These are phyloP conservation scores for Amaranthus palmeri DNA, from an alignment of 148 eudicot genomes.

Conservation along the genomic window DNA sequence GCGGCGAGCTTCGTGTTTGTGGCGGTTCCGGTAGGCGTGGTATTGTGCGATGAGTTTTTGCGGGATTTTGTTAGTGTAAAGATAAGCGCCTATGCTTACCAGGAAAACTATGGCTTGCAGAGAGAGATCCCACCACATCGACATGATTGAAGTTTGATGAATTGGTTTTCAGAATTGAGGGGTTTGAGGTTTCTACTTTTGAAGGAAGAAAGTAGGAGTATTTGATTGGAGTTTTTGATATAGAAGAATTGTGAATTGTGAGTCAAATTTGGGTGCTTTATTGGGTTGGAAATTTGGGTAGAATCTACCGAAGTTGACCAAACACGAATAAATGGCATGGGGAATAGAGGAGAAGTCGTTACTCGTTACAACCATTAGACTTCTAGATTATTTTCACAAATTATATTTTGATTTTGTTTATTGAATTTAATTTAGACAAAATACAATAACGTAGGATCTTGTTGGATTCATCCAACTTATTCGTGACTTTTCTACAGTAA, in stretches of 20 bases:
- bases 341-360: too few species aligned
- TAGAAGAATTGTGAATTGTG: not conserved
- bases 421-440: too few species aligned
- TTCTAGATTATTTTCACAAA: too few species aligned
- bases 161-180: not conserved
- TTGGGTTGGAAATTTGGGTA: not conserved
- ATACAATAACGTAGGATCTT: too few species aligned
- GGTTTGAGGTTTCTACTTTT: not conserved
- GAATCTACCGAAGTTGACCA: not conserved
- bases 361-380: too few species aligned
- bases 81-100: constrained; percentile 35
- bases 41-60: constrained; percentile 39
- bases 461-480: too few species aligned
- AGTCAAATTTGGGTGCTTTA: not conserved
- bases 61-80: constrained; percentile 49
- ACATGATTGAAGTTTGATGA: not conserved
- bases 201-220: not conserved
- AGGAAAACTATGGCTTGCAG: constrained; percentile 42
- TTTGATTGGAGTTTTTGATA: not conserved
- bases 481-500: too few species aligned
- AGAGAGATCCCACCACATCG: constrained; percentile 55
- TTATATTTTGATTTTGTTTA: too few species aligned
- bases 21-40: constrained; percentile 24
- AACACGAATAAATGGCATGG: too few species aligned
- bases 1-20: constrained; percentile 47